Percentiles rank a stretch among this genome's conserved stretches.
Evolutionary conservation across 306 rosid species (phyloP).

Genomic region (Quercus agrifolia): DNA sequence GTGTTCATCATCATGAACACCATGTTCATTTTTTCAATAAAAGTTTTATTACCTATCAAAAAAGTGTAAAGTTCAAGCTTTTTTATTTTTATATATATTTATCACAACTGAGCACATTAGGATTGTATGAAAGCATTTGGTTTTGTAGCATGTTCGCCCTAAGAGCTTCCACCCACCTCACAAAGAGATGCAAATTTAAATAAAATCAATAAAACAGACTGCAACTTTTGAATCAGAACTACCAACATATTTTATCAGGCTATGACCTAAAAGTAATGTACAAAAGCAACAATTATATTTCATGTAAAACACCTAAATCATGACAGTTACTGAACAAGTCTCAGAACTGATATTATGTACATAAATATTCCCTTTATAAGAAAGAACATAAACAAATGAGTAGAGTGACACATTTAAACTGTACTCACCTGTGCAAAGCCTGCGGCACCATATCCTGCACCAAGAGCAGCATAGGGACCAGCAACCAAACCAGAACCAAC

Average conservation of each 20-base stretch:
- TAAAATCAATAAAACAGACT: background rate
- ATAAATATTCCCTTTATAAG: background rate
- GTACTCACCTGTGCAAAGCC: slow-evolving; percentile 71
- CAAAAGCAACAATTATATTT: background rate
- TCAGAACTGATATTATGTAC: background rate
- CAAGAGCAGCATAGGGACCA: slow-evolving; percentile 72
- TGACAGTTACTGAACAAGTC: background rate
- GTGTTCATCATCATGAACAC: no score
- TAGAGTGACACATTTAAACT: background rate
- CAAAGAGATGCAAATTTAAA: background rate
- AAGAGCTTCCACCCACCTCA: background rate
- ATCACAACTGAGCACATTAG: background rate
- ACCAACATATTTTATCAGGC: background rate
- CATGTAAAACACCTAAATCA: background rate
- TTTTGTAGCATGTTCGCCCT: background rate
- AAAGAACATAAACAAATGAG: background rate
- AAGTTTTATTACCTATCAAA: background rate
- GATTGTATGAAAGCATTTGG: background rate
- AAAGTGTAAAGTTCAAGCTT: background rate
- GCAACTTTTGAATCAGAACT: no score
- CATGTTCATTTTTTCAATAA: no score
- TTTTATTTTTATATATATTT: background rate
- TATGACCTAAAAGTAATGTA: background rate
- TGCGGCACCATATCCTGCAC: slow-evolving; percentile 65
- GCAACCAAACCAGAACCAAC: slow-evolving; percentile 71